Evolutionary conservation across 352 stramenopile species (phyloP), one percentile per base, ranked within the genome.

Genomic region (Phytopythium ostracodes): DNA sequence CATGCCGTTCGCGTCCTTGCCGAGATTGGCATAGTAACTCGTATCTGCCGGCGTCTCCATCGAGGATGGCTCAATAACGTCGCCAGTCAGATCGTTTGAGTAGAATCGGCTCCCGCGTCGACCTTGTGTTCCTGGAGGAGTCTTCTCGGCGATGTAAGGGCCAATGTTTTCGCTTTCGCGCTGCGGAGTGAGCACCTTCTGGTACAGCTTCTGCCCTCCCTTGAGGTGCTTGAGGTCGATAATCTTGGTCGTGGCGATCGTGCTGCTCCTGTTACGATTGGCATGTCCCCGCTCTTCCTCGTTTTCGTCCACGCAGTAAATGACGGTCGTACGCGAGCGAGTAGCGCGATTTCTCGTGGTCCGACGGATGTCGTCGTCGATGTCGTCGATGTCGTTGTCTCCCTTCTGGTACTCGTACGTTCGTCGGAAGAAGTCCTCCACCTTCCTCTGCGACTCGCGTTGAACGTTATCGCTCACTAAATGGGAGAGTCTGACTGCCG

Each of bases 361-460:
- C 56, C 36, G 66, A 14, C 66, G 58, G 44, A 60, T 56, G 2
- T 59, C 46, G n/a, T 71, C 69, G 31, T 73, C 65, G 11, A 68
- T 60, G 22, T 66, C 65, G 20, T 64, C 33, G 18, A 63, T 54
- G 11, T 63, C 59, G 15, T 74, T 66, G 15, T 70, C 67, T 14
- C 64, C 66, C 4, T 67, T 43, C 7, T 65, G 53, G 38, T 73
- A 75, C 15, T 66, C 44, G 33, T 73, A 74, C 15, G 70, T 80
- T n/a, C 65, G 66, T 17, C 65, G 64, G 59, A 84, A 84, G 24
- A 82, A 86, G 15, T 81, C 75, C 33, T 77, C 72, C 4, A 86
- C 77, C 47, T 83, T 84, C 1, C 54, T 64, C 55, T 76, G 70
- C 8, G 77, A 77, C 15, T 59, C 70, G 25, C 66, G 64, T 43